phyloP scores from a whole-genome alignment of 2,329 filamentous ascomycete genomes.

The Venturia effusa region DNA sequence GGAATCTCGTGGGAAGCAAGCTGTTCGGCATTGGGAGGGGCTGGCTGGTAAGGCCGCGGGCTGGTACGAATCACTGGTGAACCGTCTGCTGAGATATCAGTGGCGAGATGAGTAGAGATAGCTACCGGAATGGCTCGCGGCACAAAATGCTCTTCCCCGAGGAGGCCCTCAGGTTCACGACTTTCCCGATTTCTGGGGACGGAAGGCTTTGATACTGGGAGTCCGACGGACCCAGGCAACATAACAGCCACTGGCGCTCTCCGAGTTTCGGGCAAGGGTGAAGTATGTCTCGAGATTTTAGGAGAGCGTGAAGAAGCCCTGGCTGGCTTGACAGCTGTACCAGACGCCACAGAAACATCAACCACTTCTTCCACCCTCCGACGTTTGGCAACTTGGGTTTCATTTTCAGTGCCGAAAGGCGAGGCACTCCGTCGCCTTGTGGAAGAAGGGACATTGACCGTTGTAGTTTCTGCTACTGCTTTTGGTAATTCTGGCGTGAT shows the following conservation, averaged over 20 bases:
- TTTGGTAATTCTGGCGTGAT: not conserved
- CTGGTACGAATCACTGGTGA: not conserved
- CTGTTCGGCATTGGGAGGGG: not conserved
- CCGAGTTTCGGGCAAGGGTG: not conserved
- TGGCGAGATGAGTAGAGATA: not conserved
- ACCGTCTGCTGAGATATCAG: not conserved
- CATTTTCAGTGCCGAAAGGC: not conserved
- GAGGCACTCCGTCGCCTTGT: not conserved
- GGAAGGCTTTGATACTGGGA: not conserved
- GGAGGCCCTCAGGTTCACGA: not conserved
- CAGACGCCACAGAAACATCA: not conserved
- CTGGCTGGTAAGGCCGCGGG: not conserved
- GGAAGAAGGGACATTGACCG: not conserved
- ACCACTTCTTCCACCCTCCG: constrained; percentile 3
- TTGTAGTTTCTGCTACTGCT: not conserved
- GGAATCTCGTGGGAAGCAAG: not conserved
- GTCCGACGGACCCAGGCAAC: not conserved
- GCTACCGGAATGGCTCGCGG: not conserved
- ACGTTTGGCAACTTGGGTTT: not conserved
- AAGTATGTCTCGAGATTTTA: not conserved
- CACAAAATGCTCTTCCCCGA: not conserved
- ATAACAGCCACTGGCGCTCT: not conserved
- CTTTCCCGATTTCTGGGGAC: not conserved
- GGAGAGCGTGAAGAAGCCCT: not conserved
- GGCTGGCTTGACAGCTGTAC: not conserved